Percentiles rank a stretch among this genome's conserved stretches.
These are phyloP conservation scores for Fusarium irregulare DNA, from an alignment of 2,329 filamentous ascomycete species.

Conservation along the genomic window DNA sequence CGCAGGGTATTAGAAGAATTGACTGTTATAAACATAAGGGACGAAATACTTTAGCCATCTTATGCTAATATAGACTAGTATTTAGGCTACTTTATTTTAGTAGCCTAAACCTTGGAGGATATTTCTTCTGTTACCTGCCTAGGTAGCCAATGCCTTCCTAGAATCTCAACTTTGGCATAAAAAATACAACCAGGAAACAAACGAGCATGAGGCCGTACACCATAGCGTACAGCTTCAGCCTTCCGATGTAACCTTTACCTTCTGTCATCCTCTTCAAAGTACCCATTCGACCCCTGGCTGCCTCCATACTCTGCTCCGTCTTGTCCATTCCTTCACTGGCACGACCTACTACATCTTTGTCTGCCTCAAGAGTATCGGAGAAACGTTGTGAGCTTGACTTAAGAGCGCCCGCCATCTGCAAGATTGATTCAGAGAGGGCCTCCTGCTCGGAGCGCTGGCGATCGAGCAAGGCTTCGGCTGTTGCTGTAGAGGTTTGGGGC, in stretches of 20 bases:
- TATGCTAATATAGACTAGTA: too few species aligned
- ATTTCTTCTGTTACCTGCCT: too few species aligned
- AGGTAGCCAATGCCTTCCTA: conserved; percentile 53
- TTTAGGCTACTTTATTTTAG: too few species aligned
- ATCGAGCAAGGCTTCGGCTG: conserved; percentile 78
- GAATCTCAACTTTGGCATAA: conserved; percentile 88
- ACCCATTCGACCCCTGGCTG: conserved; percentile 81
- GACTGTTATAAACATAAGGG: too few species aligned
- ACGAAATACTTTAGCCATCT: too few species aligned
- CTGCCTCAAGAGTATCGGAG: conserved; percentile 74
- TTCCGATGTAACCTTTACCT: conserved; percentile 86
- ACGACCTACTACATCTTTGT: conserved; percentile 76
- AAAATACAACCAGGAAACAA: conserved; percentile 82
- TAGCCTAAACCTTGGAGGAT: too few species aligned
- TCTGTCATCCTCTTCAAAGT: conserved; percentile 83
- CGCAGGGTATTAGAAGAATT: too few species aligned
- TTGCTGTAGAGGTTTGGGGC: conserved; percentile 58
- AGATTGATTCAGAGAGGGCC: conserved; percentile 81
- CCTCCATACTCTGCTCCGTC: conserved; percentile 80
- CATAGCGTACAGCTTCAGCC: conserved; percentile 85
- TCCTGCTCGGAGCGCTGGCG: conserved; percentile 87
- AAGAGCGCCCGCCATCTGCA: conserved; percentile 80
- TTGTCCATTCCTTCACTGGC: conserved; percentile 81
- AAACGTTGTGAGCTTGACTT: conserved; percentile 81
- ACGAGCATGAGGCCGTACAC: conserved; percentile 85